Percentiles rank a stretch among this genome's conserved stretches.
Conservation (phyloP, 2,329 filamentous ascomycete genomes). For the Stagonosporopsis rhizophila region DNA sequence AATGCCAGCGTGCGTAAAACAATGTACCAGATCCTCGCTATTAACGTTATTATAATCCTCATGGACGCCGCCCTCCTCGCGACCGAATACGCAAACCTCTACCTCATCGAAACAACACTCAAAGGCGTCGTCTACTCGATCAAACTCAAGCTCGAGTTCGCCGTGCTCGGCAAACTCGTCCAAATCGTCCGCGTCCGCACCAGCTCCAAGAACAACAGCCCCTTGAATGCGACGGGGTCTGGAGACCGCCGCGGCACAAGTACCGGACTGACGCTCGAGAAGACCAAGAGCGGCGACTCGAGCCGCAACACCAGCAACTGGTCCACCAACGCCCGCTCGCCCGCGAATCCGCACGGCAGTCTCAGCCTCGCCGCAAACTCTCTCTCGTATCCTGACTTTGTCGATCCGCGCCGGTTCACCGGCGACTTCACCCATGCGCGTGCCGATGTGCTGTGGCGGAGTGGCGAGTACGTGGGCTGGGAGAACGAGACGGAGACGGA, state of each 20-base stretch:
- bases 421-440: conserved; percentile 36
- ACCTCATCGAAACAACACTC: conserved; percentile 46
- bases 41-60: conserved; percentile 45
- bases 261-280: conserved; percentile 28
- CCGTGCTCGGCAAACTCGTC: conserved; percentile 59
- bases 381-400: conserved; percentile 38
- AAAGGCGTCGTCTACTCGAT: conserved; percentile 55
- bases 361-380: conserved; percentile 1
- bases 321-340: conserved; percentile 4
- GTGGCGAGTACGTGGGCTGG: conserved; percentile 19
- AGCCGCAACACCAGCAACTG: conserved; percentile 3
- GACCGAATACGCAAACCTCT: conserved; percentile 43
- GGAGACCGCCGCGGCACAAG: conserved; percentile 15
- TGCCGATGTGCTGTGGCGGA: neutral
- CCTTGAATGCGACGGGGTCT: conserved; percentile 8
- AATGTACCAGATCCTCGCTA: conserved; percentile 46
- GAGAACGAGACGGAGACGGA: conserved; percentile 24
- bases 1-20: conserved; percentile 34
- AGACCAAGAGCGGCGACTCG: conserved; percentile 22
- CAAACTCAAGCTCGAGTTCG: conserved; percentile 64
- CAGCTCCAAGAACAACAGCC: conserved; percentile 29
- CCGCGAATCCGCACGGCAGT: conserved; percentile 12
- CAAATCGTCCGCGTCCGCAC: conserved; percentile 38
- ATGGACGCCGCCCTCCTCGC: conserved; percentile 41
- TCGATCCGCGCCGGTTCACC: conserved; percentile 32